Conservation (phyloP, 179 eudicot species). For the Drosera spatulata region DNA sequence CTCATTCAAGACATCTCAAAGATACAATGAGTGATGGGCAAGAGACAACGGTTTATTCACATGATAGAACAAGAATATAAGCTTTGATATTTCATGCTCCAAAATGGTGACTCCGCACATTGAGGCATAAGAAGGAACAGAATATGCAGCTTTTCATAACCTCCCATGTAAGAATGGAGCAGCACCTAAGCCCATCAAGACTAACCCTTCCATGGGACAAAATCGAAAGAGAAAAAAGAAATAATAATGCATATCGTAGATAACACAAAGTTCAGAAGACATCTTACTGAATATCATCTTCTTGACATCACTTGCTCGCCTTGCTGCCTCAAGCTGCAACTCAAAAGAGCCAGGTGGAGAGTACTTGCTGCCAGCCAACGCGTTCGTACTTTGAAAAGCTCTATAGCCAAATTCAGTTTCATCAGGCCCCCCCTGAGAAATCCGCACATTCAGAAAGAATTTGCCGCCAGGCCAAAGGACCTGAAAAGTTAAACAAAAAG, state of each 20-base stretch:
- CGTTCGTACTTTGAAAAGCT: slow-evolving; percentile 34
- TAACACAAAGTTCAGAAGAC: background rate
- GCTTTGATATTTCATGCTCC: no score
- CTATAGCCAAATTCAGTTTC: slow-evolving; percentile 26
- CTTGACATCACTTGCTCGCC: slow-evolving; percentile 82
- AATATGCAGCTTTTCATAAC: background rate
- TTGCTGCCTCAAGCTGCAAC: slow-evolving; percentile 85
- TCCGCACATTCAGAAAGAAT: slow-evolving; percentile 56
- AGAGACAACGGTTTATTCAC: no score
- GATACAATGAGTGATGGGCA: no score
- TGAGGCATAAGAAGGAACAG: background rate
- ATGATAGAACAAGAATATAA: background rate
- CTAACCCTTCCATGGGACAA: no score
- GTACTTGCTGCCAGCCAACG: slow-evolving; percentile 22
- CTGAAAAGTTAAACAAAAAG: slow-evolving; percentile 23
- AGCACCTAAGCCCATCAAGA: no score
- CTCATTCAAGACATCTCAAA: background rate
- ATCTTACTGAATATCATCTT: slow-evolving; percentile 73
- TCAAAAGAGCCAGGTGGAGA: slow-evolving; percentile 56
- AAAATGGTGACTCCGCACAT: no score
- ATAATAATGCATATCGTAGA: background rate
- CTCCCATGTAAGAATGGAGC: no score
- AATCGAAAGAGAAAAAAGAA: no score
- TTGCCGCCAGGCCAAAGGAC: slow-evolving; percentile 89
- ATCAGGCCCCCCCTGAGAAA: slow-evolving; percentile 22